These are phyloP conservation scores for Coprinellus micaceus DNA, from an alignment of 768 basidiomycete genomes.

Conservation along the genomic window DNA sequence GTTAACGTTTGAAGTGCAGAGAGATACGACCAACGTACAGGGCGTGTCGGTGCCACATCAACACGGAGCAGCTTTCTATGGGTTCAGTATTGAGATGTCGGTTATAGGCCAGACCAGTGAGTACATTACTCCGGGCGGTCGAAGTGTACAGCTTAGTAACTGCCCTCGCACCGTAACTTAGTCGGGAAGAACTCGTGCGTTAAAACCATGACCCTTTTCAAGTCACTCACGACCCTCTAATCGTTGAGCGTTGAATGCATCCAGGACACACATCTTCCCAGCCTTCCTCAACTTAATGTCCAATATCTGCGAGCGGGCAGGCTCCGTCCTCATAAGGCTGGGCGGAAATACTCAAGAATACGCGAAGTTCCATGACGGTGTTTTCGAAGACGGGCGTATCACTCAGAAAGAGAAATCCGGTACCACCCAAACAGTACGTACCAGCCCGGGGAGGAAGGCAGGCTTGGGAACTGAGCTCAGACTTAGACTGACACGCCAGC, in stretches of 20 bases:
- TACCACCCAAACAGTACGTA: constrained; percentile 38
- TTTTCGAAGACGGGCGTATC: constrained; percentile 34
- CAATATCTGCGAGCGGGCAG: constrained; percentile 63
- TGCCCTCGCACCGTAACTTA: constrained; percentile 12
- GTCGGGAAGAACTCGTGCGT: constrained; percentile 46
- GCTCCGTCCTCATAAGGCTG: constrained; percentile 59
- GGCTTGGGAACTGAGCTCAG: not conserved
- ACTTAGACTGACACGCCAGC: constrained; percentile 65
- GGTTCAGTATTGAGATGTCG: constrained; percentile 63
- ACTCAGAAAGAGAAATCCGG: constrained; percentile 42
- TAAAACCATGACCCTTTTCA: not conserved
- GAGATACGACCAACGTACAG: constrained; percentile 25
- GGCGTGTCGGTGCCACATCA: constrained; percentile 12
- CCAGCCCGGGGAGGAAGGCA: not conserved
- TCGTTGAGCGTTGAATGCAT: constrained; percentile 33
- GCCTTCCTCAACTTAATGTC: constrained; percentile 79
- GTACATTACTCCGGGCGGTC: constrained; percentile 25
- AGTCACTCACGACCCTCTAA: not conserved
- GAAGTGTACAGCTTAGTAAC: not conserved
- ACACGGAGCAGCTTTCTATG: constrained; percentile 30
- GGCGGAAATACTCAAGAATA: constrained; percentile 82
- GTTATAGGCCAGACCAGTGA: constrained; percentile 54
- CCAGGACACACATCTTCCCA: constrained; percentile 22
- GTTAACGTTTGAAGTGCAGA: constrained; percentile 42
- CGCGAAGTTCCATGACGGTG: constrained; percentile 42